Evolutionary conservation across 495 filamentous ascomycete species (phyloP).

Genomic region (Aspergillus indologenus): DNA sequence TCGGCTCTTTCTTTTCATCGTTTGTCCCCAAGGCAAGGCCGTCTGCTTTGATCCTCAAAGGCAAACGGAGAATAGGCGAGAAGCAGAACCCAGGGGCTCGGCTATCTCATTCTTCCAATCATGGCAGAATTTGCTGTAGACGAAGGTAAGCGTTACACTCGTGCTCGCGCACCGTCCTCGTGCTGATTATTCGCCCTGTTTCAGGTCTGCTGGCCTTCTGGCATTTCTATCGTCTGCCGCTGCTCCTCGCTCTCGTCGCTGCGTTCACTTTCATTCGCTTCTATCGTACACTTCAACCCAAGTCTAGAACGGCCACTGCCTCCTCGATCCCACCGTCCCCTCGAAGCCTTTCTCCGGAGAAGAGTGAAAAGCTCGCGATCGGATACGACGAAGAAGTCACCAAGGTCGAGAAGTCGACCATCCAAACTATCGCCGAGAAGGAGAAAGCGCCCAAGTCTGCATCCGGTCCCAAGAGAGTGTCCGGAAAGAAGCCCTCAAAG

Average conservation of each 20-base stretch:
- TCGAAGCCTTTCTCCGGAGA: constrained; percentile 31
- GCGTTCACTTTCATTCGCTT: constrained; percentile 26
- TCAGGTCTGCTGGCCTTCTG: constrained; percentile 36
- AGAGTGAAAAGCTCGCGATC: constrained; percentile 13
- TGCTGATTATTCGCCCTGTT: neutral
- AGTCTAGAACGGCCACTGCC: constrained; percentile 28
- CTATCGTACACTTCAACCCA: constrained; percentile 24
- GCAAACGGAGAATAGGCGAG: neutral
- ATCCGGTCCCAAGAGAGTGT: constrained; percentile 39
- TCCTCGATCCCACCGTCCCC: constrained; percentile 38
- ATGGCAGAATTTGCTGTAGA: neutral
- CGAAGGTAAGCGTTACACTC: neutral
- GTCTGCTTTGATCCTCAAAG: neutral
- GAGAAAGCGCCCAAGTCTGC: constrained; percentile 15
- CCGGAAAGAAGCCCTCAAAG: constrained; percentile 37
- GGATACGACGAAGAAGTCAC: constrained; percentile 9
- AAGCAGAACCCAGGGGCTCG: neutral
- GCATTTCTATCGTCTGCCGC: constrained; percentile 40
- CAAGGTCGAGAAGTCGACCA: constrained; percentile 7
- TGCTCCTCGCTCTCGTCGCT: constrained; percentile 30
- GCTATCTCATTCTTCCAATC: neutral
- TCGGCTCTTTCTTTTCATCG: neutral
- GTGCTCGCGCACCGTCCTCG: neutral
- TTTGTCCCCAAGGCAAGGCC: neutral
- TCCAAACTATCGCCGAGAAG: constrained; percentile 10